These are phyloP conservation scores for Fusarium sambucinum DNA, from an alignment of 2,329 filamentous ascomycete species.

Conservation along the genomic window DNA sequence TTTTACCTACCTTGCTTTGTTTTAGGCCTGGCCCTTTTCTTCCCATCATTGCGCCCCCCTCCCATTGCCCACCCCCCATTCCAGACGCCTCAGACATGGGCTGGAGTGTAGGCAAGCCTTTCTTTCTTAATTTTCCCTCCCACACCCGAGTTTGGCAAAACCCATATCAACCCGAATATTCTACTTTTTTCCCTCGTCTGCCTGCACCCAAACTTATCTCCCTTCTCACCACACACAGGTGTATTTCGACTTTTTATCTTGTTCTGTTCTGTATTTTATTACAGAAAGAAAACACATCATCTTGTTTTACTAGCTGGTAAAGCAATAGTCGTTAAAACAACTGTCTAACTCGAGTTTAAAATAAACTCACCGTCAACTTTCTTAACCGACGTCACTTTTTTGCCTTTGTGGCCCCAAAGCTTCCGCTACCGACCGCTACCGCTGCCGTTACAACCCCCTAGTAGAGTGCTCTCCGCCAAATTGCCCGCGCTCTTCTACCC, in stretches of 20 bases:
- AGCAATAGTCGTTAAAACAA: slow-evolving; percentile 21
- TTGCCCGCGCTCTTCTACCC: slow-evolving; percentile 40
- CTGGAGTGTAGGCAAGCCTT: slow-evolving; percentile 27
- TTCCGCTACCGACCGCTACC: slow-evolving; percentile 42
- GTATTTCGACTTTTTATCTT: slow-evolving; percentile 30
- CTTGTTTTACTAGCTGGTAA: slow-evolving; percentile 23
- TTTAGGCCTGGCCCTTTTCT: slow-evolving; percentile 37
- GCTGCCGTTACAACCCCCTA: slow-evolving; percentile 39
- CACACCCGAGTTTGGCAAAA: slow-evolving; percentile 50
- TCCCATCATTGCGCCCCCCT: slow-evolving; percentile 35
- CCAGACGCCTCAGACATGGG: slow-evolving; percentile 34
- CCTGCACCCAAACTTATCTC: slow-evolving; percentile 41
- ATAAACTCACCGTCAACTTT: slow-evolving; percentile 19
- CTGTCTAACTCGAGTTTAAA: slow-evolving; percentile 17
- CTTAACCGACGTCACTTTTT: slow-evolving; percentile 38
- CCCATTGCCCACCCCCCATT: slow-evolving; percentile 42
- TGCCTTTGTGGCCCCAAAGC: slow-evolving; percentile 42
- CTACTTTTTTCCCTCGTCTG: slow-evolving; percentile 45
- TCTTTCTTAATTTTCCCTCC: slow-evolving; percentile 45
- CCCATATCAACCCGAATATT: slow-evolving; percentile 48
- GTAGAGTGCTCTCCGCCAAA: slow-evolving; percentile 39
- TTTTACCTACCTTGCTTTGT: slow-evolving; percentile 37
- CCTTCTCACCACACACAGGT: slow-evolving; percentile 45
- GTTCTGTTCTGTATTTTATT: slow-evolving; percentile 6
- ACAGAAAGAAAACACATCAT: slow-evolving; percentile 9